These are phyloP conservation scores for Termitomyces sp. DNA, from an alignment of 768 basidiomycete genomes.

Conservation along the genomic window DNA sequence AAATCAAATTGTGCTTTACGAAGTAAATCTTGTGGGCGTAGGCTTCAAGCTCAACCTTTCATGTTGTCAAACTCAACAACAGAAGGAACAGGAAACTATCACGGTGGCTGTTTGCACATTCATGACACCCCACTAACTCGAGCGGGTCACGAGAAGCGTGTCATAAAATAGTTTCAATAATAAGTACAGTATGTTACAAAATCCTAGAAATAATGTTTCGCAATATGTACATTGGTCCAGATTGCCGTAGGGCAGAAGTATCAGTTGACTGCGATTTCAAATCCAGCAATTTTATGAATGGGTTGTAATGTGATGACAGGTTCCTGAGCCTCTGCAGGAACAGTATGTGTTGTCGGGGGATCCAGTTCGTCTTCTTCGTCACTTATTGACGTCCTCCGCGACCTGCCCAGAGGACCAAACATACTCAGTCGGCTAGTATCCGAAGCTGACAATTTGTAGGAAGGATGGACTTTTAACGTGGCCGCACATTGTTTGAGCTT, in stretches of 20 bases:
- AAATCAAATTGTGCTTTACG: too few relatives aligned
- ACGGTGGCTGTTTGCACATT: too few relatives aligned
- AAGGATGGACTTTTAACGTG: constrained; percentile 41
- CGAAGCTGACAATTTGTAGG: constrained; percentile 31
- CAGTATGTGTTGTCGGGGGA: constrained; percentile 32
- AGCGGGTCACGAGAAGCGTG: background rate
- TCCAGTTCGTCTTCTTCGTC: constrained; percentile 53
- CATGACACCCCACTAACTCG: too few relatives aligned
- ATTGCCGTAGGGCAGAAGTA: background rate
- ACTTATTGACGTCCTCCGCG: constrained; percentile 50
- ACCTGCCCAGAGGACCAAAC: constrained; percentile 47
- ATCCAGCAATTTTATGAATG: constrained; percentile 54
- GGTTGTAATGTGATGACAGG: constrained; percentile 56
- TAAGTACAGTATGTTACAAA: constrained; percentile 1
- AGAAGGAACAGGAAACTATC: too few relatives aligned
- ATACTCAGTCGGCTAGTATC: constrained; percentile 54
- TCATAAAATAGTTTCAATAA: background rate
- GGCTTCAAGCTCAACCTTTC: too few relatives aligned
- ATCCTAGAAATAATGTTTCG: background rate
- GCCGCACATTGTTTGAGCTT: constrained; percentile 47
- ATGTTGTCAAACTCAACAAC: background rate
- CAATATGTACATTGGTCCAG: background rate
- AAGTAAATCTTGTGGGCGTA: too few relatives aligned
- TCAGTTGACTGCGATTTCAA: constrained; percentile 22
- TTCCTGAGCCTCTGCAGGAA: constrained; percentile 26